Evolutionary conservation across 495 filamentous ascomycete genomes (phyloP), one percentile per base, ranked within the genome.

Genomic region (Talaromyces stipitatus): DNA sequence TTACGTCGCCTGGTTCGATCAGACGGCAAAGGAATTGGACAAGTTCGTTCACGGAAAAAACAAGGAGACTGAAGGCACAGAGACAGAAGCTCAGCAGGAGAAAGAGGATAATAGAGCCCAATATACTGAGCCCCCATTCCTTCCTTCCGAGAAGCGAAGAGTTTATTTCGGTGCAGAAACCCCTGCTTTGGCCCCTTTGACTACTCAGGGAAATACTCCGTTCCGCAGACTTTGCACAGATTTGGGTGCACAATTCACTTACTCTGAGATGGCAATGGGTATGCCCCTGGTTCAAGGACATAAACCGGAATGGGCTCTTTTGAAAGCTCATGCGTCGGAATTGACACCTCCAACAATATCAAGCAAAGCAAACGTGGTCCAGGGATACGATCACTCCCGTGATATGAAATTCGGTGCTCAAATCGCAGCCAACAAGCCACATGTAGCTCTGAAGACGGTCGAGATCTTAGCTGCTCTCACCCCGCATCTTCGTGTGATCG

Each of bases 181-280:
- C 3, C 92, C 95, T 0, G 81, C 91, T 23, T 78, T 98, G 16
- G 94, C 95, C 2, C 94, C 94, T 41, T 69, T 89, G 50, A 89
- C 94, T 0, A 98, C 94, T 2, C 94, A 97, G 70, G 94, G 94
- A n/a, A 98, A 98, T 62, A 74, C 97, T 26, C 95, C 94, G 1
- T 98, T 96, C 76, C 87, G 94, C 45, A 82, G 95, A 52, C 82
- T 98, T n/a, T 97, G 94, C 64, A 84, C 86, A 0, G 85, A 87
- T 52, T 81, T 97, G 18, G 95, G 94, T 22, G 92, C 94, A 18
- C 89, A 96, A 60, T 73, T 95, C 32, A 98, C 92, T 3, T 97
- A 96, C 74, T 97, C 94, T 0, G 94, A 98, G 66, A 98, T 98
- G 94, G 94, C 95, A 3, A 89, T 97, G 84, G 84, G 90, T 33